Evolutionary conservation across 306 rosid species (phyloP).

Genomic region (Cucurbita ficifolia): DNA sequence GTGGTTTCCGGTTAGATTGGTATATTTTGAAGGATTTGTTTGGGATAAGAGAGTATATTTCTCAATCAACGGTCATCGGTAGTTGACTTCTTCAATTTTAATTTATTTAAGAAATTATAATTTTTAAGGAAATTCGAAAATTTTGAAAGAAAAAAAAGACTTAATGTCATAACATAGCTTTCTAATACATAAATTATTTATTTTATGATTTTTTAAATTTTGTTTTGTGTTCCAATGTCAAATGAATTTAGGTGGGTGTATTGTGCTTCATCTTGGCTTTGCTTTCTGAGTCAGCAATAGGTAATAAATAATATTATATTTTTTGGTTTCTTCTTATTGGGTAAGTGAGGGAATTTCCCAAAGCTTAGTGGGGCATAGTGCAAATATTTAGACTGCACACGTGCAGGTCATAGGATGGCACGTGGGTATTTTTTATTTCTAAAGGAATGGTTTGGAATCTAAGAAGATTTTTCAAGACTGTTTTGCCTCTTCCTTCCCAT

Average conservation of each 20-base stretch:
- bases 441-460: constrained; percentile 7
- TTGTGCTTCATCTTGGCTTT: background rate
- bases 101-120: no score
- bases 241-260: constrained; percentile 1
- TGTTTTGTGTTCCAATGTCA: background rate
- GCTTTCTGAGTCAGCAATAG: background rate
- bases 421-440: background rate
- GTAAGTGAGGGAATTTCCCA: background rate
- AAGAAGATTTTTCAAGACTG: constrained; percentile 4
- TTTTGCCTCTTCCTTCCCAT: background rate
- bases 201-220: no score
- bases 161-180: background rate
- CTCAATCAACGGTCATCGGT: background rate
- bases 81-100: background rate
- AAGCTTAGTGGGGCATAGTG: background rate
- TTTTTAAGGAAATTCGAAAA: no score
- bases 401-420: background rate
- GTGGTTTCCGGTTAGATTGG: background rate
- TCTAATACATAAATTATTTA: background rate
- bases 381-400: background rate
- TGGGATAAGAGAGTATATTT: background rate
- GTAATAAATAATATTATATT: background rate
- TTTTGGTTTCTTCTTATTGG: background rate
- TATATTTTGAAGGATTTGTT: background rate
- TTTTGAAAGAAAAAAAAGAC: no score